Evolutionary conservation across 140 eudicot genomes (phyloP).

Genomic region (Bidens hawaiensis): DNA sequence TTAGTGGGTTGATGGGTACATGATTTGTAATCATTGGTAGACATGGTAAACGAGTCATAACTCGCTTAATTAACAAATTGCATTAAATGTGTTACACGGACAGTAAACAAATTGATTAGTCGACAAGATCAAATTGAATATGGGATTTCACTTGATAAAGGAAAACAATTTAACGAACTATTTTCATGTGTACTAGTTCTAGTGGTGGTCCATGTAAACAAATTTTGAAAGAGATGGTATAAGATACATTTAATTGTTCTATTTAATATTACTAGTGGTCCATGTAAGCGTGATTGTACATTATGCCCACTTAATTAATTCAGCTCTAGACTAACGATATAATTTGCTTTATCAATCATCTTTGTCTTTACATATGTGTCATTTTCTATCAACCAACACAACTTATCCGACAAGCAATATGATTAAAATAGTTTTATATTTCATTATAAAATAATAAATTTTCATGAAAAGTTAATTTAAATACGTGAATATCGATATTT

Average conservation of each 20-base stretch:
- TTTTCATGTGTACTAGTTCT: background rate
- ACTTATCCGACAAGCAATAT: background rate
- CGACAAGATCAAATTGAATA: too few relatives aligned
- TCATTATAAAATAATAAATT: too few relatives aligned
- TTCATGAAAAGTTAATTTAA: too few relatives aligned
- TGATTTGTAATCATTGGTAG: too few relatives aligned
- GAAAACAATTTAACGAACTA: too few relatives aligned
- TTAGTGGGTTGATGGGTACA: too few relatives aligned
- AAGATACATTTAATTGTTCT: background rate
- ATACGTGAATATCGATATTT: too few relatives aligned
- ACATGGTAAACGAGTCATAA: too few relatives aligned
- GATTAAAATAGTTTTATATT: background rate
- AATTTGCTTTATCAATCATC: background rate
- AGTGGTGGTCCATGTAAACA: background rate
- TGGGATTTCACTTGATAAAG: too few relatives aligned
- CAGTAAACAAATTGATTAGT: too few relatives aligned
- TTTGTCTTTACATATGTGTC: background rate
- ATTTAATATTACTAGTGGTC: background rate
- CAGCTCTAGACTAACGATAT: constrained; percentile 10
- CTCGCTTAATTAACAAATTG: too few relatives aligned
- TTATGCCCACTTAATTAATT: constrained; percentile 6
- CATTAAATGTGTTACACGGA: too few relatives aligned
- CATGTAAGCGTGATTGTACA: background rate
- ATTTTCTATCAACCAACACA: constrained; percentile 17
- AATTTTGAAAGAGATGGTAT: background rate